These are phyloP conservation scores for Stropharia rugosoannulata DNA, from an alignment of 768 basidiomycete genomes.

Conservation along the genomic window DNA sequence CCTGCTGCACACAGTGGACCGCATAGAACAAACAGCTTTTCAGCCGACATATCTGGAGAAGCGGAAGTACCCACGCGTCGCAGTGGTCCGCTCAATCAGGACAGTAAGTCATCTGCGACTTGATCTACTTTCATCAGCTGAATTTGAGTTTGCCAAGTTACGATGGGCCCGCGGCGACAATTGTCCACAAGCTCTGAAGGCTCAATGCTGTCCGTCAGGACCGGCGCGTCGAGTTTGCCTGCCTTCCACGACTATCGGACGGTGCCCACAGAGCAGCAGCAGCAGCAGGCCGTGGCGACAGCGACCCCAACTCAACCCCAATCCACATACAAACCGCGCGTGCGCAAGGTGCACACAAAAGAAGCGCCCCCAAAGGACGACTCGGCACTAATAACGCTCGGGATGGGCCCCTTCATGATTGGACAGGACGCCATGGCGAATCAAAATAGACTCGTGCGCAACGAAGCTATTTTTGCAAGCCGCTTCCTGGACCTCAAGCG, in stretches of 20 bases:
- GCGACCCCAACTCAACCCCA: not conserved
- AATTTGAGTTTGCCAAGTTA: not conserved
- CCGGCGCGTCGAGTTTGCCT: not conserved
- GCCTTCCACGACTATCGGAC: not conserved
- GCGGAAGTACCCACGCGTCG: not conserved
- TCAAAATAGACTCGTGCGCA: constrained; percentile 15
- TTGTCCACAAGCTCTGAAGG: not conserved
- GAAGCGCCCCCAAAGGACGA: constrained; percentile 5
- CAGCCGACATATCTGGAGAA: not conserved
- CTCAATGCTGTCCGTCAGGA: not conserved
- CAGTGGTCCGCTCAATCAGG: constrained; percentile 1
- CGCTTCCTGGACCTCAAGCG: constrained; percentile 7
- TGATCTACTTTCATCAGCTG: not conserved
- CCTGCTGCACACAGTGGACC: no score
- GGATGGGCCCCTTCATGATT: constrained; percentile 15
- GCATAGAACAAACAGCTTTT: no score
- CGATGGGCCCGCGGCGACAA: not conserved
- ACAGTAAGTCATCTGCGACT: not conserved
- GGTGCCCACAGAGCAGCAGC: not conserved
- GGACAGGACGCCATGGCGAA: constrained; percentile 12
- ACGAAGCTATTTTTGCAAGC: constrained; percentile 12
- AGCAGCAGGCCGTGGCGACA: not conserved
- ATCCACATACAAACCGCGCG: not conserved
- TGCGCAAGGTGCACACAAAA: constrained; percentile 6
- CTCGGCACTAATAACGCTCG: constrained; percentile 3